Base-by-base conservation (phyloP, 768 basidiomycete genomes). In the Hygrocybe coccinea region DNA sequence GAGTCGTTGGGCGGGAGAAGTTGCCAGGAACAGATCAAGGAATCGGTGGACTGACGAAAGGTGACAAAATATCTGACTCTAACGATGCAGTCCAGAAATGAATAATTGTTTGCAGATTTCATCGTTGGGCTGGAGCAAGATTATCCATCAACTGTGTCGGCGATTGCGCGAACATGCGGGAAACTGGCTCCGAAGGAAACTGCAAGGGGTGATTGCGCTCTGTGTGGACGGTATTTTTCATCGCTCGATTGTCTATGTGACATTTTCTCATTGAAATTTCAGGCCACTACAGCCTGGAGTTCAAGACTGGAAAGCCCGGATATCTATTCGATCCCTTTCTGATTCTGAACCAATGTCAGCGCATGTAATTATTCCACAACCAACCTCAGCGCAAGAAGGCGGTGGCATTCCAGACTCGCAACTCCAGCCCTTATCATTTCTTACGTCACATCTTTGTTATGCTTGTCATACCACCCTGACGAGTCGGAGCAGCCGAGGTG, bases 91-190 rank as follows among this genome's bases (percentile, higher is more conserved):
- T 19, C 19, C 25, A 15, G 52, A 19, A 39, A 12, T 33, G 21
- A 35, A 53, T 49, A 21, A 46, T 25, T 14, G 37, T 47, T 36
- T 10, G 10, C 54, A 91, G 91, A 85, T 65, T 93, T 92, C 61
- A 88, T 93, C 55, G 69, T 86, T 17, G 85, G 89, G 2, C 65
- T 93, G 25, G 91, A 93, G 69, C 81, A 78, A 50, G 85, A 91
- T 66, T 93, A 87, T 66, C 91, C 91, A 3, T 89, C 90, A 0
- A 93, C 91, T 0, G 91, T 92, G 10, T 91, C 89, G 7, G 84
- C 91, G 0, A 87, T 93, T 49, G 83, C 83, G 21, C 81, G 87
- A 35, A 92, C 91, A 1, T 89, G 87, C 62, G 83, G 78, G 5
- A 93, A 93, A 68, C 69, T 93, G 24, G 77, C 83, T 8, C 83